phyloP scores from a whole-genome alignment of 192 early-diverging fungal species.

The Umbelopsis sp. region DNA sequence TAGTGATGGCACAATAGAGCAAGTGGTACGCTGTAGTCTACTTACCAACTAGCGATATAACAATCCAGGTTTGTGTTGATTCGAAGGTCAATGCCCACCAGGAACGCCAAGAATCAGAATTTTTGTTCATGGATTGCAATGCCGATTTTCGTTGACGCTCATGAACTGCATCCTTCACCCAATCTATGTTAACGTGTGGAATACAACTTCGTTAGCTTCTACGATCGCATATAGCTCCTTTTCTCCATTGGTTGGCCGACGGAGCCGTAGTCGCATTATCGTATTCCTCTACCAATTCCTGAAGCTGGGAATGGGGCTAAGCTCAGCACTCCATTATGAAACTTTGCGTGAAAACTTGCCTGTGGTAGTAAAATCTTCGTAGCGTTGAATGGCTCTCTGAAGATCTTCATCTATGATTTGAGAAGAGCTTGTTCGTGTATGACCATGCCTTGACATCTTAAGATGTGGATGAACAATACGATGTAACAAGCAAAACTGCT shows the following conservation, averaged over 20 bases:
- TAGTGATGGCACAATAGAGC: not conserved
- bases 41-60: conserved; percentile 78
- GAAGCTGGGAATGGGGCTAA: not conserved
- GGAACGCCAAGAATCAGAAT: conserved; percentile 50
- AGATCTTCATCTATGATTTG: conserved; percentile 47
- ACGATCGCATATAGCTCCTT: not conserved
- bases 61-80: conserved; percentile 81
- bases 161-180: conserved; percentile 66
- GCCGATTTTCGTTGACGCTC: conserved; percentile 58
- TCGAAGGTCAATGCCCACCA: conserved; percentile 62
- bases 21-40: not conserved
- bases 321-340: not conserved
- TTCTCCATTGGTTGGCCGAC: conserved; percentile 9
- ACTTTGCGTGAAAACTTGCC: conserved; percentile 35
- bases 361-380: conserved; percentile 72
- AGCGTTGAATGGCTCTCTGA: conserved; percentile 52
- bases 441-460: conserved; percentile 20
- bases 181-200: conserved; percentile 45
- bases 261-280: not conserved
- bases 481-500: not conserved
- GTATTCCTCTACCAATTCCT: not conserved
- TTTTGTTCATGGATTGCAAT: conserved; percentile 34
- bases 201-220: not conserved
- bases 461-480: not conserved
- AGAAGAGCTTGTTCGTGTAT: conserved; percentile 20